Evolutionary conservation across 768 basidiomycete genomes (phyloP).

Genomic region (Kwoniella heveanensis): DNA sequence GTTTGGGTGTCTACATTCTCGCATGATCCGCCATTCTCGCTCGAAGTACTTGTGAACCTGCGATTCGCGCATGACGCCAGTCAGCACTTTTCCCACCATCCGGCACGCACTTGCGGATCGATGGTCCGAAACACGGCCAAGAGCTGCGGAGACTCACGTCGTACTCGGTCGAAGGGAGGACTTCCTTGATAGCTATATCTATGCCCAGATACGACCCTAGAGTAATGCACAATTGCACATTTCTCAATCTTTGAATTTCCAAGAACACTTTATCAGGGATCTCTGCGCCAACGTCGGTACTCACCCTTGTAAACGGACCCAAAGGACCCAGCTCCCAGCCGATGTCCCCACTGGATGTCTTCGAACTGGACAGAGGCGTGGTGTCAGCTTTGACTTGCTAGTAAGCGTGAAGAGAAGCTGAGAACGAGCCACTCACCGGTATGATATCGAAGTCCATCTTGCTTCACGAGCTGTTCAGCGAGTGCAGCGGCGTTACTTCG

Average conservation of each 20-base stretch:
- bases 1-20: slow-evolving; percentile 85
- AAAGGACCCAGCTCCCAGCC: slow-evolving; percentile 51
- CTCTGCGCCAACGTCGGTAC: not conserved
- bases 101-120: not conserved
- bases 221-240: not conserved
- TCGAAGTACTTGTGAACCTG: slow-evolving; percentile 84
- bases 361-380: slow-evolving; percentile 30
- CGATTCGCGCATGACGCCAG: not conserved
- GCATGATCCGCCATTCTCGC: slow-evolving; percentile 96
- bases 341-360: slow-evolving; percentile 52
- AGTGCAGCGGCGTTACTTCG: no score
- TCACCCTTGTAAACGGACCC: slow-evolving; percentile 53
- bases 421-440: slow-evolving; percentile 32
- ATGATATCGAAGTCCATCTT: slow-evolving; percentile 50
- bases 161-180: slow-evolving; percentile 85
- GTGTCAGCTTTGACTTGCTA: slow-evolving; percentile 10
- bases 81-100: not conserved
- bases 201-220: slow-evolving; percentile 87
- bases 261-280: no score
- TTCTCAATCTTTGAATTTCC: no score
- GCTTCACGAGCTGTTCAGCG: not conserved
- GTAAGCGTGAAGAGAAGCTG: not conserved
- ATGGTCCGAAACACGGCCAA: not conserved
- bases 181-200: slow-evolving; percentile 95
- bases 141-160: slow-evolving; percentile 60